Evolutionary conservation across 2,329 filamentous ascomycete genomes (phyloP), one percentile per base, ranked within the genome.

Genomic region (Scedosporium dehoogii): DNA sequence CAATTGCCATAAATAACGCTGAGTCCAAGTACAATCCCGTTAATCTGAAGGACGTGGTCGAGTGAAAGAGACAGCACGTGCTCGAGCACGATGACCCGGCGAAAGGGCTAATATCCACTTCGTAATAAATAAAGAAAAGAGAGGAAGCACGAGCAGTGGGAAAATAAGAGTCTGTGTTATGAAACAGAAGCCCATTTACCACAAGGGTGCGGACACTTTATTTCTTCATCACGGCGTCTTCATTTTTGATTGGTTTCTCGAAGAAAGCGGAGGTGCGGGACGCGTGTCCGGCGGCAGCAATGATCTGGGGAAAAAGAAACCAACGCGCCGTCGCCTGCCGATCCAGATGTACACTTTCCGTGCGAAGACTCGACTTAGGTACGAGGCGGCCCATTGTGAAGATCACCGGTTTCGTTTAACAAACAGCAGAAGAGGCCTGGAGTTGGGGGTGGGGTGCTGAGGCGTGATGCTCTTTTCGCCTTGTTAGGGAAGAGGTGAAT

Each of bases 261-360:
- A 56, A 21, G 29, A 58, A 33, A 58, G 55, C 55, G 55, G 55
- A 58, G 55, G 55, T 33, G 55, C 55, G 55, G 55, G 55, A 41
- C 55, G 55, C 55, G 55, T 58, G 55, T 38, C 55, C 55, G 55
- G 55, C 55, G 55, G 55, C 55, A 58, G 6, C 23, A 58, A 21
- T 25, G 48, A 53, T 53, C 48, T 53, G 48, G 48, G 48, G 48
- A 53, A 53, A 12, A n/a, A 53, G 29, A 33, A 33, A 10, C 29
- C 29, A 9, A 21, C 18, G 48, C 48, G 23, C 16, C 29, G 25
- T 58, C 55, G 18, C 55, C 27, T 58, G 25, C 55, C 55, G 29
- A 33, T 58, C 25, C 12, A 14, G 48, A 53, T 53, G 48, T 53
- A 53, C 29, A 33, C 29, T 33, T 33, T 33, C 29, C 7, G 29